Conservation (phyloP, 352 stramenopile genomes). For the Pythium aquatile region DNA sequence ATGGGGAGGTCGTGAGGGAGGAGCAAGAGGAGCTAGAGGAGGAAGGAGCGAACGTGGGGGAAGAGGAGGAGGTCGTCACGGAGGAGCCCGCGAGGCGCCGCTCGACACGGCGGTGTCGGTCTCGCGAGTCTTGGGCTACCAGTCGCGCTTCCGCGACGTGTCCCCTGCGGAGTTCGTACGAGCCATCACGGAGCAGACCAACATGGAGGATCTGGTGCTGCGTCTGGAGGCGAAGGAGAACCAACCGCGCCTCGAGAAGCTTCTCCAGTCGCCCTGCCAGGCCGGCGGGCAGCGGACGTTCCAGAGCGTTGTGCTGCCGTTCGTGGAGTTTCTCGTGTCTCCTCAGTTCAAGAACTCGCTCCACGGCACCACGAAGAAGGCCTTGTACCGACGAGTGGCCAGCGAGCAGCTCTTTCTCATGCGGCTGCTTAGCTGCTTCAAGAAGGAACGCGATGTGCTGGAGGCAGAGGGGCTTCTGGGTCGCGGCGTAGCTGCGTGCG, state of each 20-base stretch:
- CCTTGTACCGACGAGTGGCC: not conserved
- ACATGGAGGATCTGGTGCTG: not conserved
- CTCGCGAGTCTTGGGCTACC: not conserved
- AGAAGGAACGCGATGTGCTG: not conserved
- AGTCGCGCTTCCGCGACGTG: not conserved
- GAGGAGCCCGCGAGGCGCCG: not conserved
- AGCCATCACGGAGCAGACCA: not conserved
- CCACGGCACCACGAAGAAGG: not conserved
- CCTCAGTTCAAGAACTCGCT: not conserved
- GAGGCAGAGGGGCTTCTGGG: not conserved
- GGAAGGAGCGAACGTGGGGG: not conserved
- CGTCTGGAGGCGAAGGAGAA: not conserved
- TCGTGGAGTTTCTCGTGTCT: not conserved
- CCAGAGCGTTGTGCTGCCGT: not conserved
- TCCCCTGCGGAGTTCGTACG: not conserved
- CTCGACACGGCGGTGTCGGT: not conserved
- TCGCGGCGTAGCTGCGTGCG: not conserved
- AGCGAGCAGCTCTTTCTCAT: not conserved
- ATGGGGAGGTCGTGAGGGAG: not conserved
- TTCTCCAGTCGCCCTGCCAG: not conserved
- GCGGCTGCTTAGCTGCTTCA: slow-evolving; percentile 1
- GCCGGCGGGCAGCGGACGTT: not conserved
- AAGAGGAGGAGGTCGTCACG: not conserved
- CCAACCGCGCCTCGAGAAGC: not conserved
- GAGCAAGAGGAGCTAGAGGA: not conserved